phyloP scores from a whole-genome alignment of 371 early-diverging fungal species.

The Circinella minor region DNA sequence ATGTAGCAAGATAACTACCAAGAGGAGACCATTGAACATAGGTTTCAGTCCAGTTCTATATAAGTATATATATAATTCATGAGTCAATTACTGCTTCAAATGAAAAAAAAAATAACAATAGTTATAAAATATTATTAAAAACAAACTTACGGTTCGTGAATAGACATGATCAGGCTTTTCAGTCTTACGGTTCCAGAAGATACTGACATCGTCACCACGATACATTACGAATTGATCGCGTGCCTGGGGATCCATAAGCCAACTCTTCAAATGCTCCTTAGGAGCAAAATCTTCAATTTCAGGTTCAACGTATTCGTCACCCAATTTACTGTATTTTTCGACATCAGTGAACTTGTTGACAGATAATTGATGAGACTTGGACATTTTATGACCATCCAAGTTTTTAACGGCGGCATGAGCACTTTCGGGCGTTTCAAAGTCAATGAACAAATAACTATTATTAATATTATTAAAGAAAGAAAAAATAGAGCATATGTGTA shows the following conservation, averaged over 20 bases:
- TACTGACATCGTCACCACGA: constrained; percentile 80
- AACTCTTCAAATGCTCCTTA: constrained; percentile 89
- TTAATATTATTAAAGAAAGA: not conserved
- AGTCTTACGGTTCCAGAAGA: constrained; percentile 91
- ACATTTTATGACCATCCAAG: constrained; percentile 81
- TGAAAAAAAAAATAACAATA: not conserved
- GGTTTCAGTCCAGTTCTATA: constrained; percentile 91
- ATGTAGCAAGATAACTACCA: constrained; percentile 92
- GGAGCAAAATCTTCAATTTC: constrained; percentile 71
- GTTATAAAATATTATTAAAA: not conserved
- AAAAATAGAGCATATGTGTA: no score
- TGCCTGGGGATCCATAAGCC: constrained; percentile 85
- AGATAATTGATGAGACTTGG: constrained; percentile 80
- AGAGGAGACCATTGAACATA: constrained; percentile 95
- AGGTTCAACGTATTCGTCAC: constrained; percentile 79
- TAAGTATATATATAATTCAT: not conserved
- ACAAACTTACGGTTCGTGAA: constrained; percentile 60
- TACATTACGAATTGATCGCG: constrained; percentile 94
- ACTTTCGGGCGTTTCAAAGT: constrained; percentile 87
- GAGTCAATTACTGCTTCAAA: not conserved
- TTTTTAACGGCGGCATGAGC: constrained; percentile 82
- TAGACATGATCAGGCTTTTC: constrained; percentile 84
- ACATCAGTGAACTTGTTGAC: constrained; percentile 93
- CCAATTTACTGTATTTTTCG: constrained; percentile 76
- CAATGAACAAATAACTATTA: constrained; percentile 88